These are phyloP conservation scores for Strigomonas galati DNA, from an alignment of 208 protist genomes.

Conservation along the genomic window DNA sequence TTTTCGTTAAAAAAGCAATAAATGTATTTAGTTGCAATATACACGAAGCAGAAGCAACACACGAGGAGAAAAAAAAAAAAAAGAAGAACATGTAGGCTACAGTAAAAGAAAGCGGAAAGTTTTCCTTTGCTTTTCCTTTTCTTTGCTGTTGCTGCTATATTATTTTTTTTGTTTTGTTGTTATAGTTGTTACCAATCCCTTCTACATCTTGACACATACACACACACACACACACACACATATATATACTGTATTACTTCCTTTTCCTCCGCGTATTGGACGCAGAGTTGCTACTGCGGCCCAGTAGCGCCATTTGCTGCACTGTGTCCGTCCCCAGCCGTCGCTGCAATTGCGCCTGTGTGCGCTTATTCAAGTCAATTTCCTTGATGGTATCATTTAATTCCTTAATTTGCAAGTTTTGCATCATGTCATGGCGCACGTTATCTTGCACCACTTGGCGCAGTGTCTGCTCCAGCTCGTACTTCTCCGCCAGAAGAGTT, in stretches of 20 bases:
- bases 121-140: background rate
- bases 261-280: background rate
- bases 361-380: slow-evolving; percentile 50
- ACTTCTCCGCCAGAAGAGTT: slow-evolving; percentile 23
- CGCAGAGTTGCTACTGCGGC: slow-evolving; percentile 6
- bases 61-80: slow-evolving; percentile 13
- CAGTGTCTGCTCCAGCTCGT: slow-evolving; percentile 24
- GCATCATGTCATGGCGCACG: slow-evolving; percentile 26
- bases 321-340: slow-evolving; percentile 30
- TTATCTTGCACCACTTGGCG: slow-evolving; percentile 36
- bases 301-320: slow-evolving; percentile 31
- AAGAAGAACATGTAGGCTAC: slow-evolving; percentile 9
- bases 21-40: background rate
- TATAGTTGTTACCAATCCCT: no score
- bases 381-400: slow-evolving; percentile 59
- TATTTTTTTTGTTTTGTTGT: no score
- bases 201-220: background rate
- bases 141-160: no score
- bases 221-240: background rate
- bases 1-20: background rate
- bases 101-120: slow-evolving; percentile 7
- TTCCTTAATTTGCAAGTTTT: slow-evolving; percentile 45
- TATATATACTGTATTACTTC: background rate
- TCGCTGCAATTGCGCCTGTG: slow-evolving; percentile 30
- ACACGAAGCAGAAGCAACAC: background rate